Evolutionary conservation across 1,139 yeast genomes (phyloP), one percentile per base, ranked within the genome.

Genomic region (Scheffersomyces quercinus): DNA sequence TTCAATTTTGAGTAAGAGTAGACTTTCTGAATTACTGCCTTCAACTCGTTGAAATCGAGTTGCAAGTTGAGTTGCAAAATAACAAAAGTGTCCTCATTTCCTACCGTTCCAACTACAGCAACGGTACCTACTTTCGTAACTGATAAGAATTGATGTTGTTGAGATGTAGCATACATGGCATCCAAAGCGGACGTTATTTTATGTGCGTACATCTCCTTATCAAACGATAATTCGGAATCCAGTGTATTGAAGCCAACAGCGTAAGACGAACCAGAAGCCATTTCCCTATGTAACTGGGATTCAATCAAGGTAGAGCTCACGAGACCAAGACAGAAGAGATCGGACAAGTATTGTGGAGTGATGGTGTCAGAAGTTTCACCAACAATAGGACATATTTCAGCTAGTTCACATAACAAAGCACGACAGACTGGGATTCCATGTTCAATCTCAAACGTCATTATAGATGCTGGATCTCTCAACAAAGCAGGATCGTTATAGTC

Each of bases 261-360:
- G 49, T 64, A 73, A 1, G 78, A 68, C n/a, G 66, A 55, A 0
- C 79, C 79, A 7, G 77, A 71, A 8, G 64, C 71, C 40, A 74
- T 50, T 49, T 75, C 81, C 39, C 80, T 55, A 51, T 75, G 79
- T 30, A 72, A 52, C 53, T 75, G 80, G 28, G 77, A 72, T 49
- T 75, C 80, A 16, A 63, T 49, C 43, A 68, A 57, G 0, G 67
- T 53, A 3, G 73, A 58, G 39, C 69, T 64, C 3, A 74, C 66
- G 33, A 72, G 46, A 0, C 75, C 75, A 28, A 73, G 49, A 45
- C 73, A 57, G 51, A 62, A 73, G 41, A 75, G 58, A 50, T 77
- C 82, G 1, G 74, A 64, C 38, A 70, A 63, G 55, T 72, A 76
- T 42, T 75, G 79, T 2, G 79, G 79, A 9, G 76, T 65, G 32